Conservation (phyloP, 176 grass and related monocot species). For the Paspalum vaginatum region DNA sequence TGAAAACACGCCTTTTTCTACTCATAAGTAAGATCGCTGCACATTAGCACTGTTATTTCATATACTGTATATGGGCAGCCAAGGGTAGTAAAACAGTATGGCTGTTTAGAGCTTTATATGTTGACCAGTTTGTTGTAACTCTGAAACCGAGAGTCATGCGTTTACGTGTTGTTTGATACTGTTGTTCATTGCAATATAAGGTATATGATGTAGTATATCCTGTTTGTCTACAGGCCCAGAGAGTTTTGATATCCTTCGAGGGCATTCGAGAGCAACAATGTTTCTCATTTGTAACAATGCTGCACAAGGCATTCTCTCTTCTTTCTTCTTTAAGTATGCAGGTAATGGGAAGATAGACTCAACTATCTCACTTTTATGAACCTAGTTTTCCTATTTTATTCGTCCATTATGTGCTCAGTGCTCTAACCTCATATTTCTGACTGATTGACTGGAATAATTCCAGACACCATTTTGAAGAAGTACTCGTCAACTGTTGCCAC, state of each 20-base stretch:
- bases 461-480: conserved; percentile 99
- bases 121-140: background rate
- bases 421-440: conserved; percentile 10
- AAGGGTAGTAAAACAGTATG: conserved; percentile 2
- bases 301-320: conserved; percentile 97
- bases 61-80: background rate
- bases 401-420: background rate
- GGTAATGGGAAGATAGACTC: conserved; percentile 51
- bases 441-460: conserved; percentile 34
- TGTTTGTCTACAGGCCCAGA: conserved; percentile 66
- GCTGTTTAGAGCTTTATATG: conserved; percentile 28
- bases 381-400: background rate
- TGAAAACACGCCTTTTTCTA: background rate
- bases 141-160: background rate
- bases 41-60: background rate
- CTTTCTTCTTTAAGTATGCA: conserved; percentile 99
- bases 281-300: conserved; percentile 99
- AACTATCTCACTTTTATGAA: conserved; percentile 18
- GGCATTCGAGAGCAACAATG: conserved; percentile 90
- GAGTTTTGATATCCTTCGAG: conserved; percentile 94
- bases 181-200: conserved; percentile 28
- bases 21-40: conserved; percentile 20
- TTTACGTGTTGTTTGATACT: conserved; percentile 31
- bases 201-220: conserved; percentile 40
- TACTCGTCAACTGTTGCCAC: conserved; percentile 99